Conservation (phyloP, 257 asterid species). For the Perilla frutescens region DNA sequence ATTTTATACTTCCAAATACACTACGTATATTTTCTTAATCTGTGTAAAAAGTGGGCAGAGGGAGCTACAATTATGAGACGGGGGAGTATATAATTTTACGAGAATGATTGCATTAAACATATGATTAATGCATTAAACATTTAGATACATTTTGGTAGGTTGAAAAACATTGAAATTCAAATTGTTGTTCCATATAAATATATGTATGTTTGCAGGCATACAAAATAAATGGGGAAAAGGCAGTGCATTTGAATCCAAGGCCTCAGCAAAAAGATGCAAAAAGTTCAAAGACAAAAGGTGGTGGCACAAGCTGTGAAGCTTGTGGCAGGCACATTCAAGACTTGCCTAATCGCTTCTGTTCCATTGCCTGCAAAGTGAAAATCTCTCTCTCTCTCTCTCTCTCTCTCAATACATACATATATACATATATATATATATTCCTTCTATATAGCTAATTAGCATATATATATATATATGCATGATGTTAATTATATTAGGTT, state of each 20-base stretch:
- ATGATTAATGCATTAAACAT: no score
- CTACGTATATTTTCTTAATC: no score
- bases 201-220: slow-evolving; percentile 52
- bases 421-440: no score
- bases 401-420: neutral
- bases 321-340: slow-evolving; percentile 82
- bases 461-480: no score
- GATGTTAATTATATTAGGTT: slow-evolving; percentile 38
- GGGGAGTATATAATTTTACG: no score
- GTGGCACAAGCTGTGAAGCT: slow-evolving; percentile 59
- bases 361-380: slow-evolving; percentile 80
- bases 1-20: no score
- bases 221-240: slow-evolving; percentile 79
- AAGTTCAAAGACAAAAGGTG: slow-evolving; percentile 52
- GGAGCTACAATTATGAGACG: no score
- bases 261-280: slow-evolving; percentile 63
- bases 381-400: neutral
- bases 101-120: no score
- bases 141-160: no score
- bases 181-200: neutral
- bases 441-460: no score
- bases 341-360: slow-evolving; percentile 67
- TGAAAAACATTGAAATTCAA: no score
- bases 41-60: no score
- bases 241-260: slow-evolving; percentile 79